A percentile compares a stretch with the other conserved stretches of the same genome.
phyloP scores from a whole-genome alignment of 2,329 filamentous ascomycete species.

The Fonsecaea pugnacius region DNA sequence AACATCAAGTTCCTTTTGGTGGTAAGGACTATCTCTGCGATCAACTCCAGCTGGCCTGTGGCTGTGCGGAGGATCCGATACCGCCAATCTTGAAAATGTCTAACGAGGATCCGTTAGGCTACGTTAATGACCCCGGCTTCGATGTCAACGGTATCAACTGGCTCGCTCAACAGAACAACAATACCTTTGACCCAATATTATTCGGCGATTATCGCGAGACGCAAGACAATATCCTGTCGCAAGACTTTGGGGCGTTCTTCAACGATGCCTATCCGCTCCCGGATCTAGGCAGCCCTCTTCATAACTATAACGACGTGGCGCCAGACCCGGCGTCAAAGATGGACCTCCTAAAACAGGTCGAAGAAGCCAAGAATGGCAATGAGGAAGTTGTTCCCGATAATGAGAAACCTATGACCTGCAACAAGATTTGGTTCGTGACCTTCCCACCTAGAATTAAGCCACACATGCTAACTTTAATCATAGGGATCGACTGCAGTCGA shows the following conservation, averaged over 20 bases:
- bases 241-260: conserved; percentile 73
- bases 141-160: conserved; percentile 56
- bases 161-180: conserved; percentile 32
- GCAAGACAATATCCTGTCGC: conserved; percentile 76
- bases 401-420: conserved; percentile 75
- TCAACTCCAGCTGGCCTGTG: conserved; percentile 51
- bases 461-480: conserved; percentile 48
- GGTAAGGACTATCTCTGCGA: conserved; percentile 53
- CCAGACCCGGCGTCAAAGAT: conserved; percentile 59
- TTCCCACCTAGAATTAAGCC: not conserved
- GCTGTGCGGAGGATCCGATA: conserved; percentile 42
- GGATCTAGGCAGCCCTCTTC: conserved; percentile 82
- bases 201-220: conserved; percentile 93
- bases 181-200: conserved; percentile 83
- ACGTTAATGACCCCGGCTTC: conserved; percentile 34
- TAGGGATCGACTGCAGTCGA: conserved; percentile 89
- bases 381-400: conserved; percentile 70
- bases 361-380: conserved; percentile 71
- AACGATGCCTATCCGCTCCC: conserved; percentile 76
- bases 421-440: conserved; percentile 82
- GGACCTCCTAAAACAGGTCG: conserved; percentile 77
- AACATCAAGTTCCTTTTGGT: conserved; percentile 32
- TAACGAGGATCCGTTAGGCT: conserved; percentile 33
- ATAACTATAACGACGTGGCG: conserved; percentile 54
- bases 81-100: conserved; percentile 40